Conservation (phyloP, 2,329 filamentous ascomycete species). For the Talaromyces piceae region DNA sequence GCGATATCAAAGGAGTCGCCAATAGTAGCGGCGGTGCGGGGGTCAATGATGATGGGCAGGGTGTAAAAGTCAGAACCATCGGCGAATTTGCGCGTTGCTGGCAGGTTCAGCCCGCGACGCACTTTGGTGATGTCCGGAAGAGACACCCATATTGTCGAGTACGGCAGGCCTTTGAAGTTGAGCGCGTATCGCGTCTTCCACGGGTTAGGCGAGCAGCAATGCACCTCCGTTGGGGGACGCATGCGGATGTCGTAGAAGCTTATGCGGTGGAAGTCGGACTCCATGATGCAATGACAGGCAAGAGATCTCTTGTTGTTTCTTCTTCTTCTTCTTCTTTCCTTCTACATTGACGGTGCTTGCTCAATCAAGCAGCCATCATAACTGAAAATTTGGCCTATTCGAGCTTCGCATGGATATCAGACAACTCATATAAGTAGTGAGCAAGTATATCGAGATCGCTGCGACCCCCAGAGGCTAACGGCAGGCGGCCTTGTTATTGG, state of each 20-base stretch:
- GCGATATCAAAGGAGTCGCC: slow-evolving; percentile 63
- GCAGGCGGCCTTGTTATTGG: neutral
- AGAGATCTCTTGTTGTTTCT: neutral
- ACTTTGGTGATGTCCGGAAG: slow-evolving; percentile 46
- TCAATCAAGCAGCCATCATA: too few species aligned
- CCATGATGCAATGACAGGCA: neutral
- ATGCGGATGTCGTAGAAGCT: slow-evolving; percentile 45
- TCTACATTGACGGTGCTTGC: neutral
- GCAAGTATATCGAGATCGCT: neutral
- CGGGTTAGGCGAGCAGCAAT: slow-evolving; percentile 38
- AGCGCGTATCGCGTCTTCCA: slow-evolving; percentile 46
- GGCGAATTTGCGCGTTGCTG: slow-evolving; percentile 47
- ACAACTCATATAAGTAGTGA: neutral
- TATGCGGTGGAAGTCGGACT: slow-evolving; percentile 16
- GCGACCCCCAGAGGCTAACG: neutral
- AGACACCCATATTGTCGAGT: slow-evolving; percentile 47
- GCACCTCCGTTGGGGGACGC: slow-evolving; percentile 16
- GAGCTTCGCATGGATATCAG: neutral
- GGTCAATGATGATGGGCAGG: slow-evolving; percentile 50
- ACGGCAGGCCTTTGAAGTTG: slow-evolving; percentile 43
- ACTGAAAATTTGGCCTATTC: neutral
- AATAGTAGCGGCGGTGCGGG: slow-evolving; percentile 32
- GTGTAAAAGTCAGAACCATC: slow-evolving; percentile 55
- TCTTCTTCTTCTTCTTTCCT: neutral
- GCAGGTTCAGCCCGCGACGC: slow-evolving; percentile 41